Percentiles rank a stretch among this genome's conserved stretches.
These are phyloP conservation scores for Teunomyces funiuensis DNA, from an alignment of 805 yeast genomes.

Conservation along the genomic window DNA sequence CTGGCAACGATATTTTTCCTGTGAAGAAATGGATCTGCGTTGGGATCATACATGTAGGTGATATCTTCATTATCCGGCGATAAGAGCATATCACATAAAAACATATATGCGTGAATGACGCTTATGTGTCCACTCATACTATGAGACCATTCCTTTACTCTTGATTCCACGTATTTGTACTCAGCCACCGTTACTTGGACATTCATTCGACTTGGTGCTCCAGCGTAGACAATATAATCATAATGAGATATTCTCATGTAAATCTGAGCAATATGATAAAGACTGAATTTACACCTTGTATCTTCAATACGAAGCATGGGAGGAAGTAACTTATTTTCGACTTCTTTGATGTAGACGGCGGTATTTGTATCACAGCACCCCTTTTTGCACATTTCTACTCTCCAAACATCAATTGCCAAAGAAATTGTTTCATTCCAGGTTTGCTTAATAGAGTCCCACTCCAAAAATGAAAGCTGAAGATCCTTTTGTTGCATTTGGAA, in stretches of 20 bases:
- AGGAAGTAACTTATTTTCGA: constrained; percentile 13
- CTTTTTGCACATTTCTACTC: constrained; percentile 19
- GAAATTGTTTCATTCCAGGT: constrained; percentile 29
- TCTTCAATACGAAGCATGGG: constrained; percentile 21
- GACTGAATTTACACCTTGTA: constrained; percentile 23
- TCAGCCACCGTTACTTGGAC: constrained; percentile 9
- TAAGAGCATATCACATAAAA: constrained; percentile 61
- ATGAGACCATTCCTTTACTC: constrained; percentile 11
- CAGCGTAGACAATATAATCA: constrained; percentile 30
- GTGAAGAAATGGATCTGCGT: constrained; percentile 45
- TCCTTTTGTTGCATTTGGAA: constrained; percentile 19
- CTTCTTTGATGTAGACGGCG: constrained; percentile 11
- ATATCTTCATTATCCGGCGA: constrained; percentile 51
- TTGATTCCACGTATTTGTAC: constrained; percentile 8
- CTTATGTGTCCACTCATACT: constrained; percentile 19
- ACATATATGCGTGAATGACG: constrained; percentile 59
- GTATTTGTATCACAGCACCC: constrained; percentile 20
- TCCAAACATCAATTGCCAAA: constrained; percentile 31
- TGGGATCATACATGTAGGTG: constrained; percentile 48
- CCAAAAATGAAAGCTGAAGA: constrained; percentile 23
- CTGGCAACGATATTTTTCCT: constrained; percentile 44
- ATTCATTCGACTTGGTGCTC: constrained; percentile 30
- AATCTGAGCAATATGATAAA: constrained; percentile 29
- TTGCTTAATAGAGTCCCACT: constrained; percentile 24
- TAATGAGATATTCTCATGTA: constrained; percentile 29